phyloP scores from a whole-genome alignment of 2,329 filamentous ascomycete species.

The Didymella glomerata region DNA sequence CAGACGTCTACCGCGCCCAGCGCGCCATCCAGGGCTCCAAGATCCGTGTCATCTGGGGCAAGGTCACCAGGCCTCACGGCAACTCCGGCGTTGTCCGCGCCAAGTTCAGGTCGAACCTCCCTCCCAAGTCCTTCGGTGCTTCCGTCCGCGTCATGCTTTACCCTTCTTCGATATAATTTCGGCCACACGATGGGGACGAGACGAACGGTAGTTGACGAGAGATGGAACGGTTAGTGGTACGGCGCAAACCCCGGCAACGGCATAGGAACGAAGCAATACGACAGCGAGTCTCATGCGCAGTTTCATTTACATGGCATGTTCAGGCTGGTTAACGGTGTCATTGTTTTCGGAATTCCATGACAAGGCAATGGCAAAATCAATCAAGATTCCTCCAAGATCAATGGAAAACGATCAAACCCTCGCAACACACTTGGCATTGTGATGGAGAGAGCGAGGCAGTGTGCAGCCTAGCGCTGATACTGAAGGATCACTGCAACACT shows the following conservation, averaged over 20 bases:
- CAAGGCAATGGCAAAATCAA: conserved; percentile 50
- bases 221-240: conserved; percentile 38
- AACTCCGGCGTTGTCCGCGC: conserved; percentile 98
- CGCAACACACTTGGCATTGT: conserved; percentile 15
- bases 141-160: conserved; percentile 97
- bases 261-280: conserved; percentile 39
- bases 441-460: conserved; percentile 11
- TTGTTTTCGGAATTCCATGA: conserved; percentile 49
- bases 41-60: conserved; percentile 96
- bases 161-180: conserved; percentile 90
- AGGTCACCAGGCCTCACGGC: conserved; percentile 94
- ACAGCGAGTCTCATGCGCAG: conserved; percentile 43
- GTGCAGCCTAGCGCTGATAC: neutral
- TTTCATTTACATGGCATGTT: conserved; percentile 49
- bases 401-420: conserved; percentile 47
- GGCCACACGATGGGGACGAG: conserved; percentile 39
- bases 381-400: conserved; percentile 52
- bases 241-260: conserved; percentile 42
- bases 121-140: conserved; percentile 86
- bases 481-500: neutral
- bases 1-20: conserved; percentile 89
- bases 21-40: conserved; percentile 96
- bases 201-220: conserved; percentile 37
- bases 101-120: conserved; percentile 96
- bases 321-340: conserved; percentile 51